A percentile compares a stretch with the other conserved stretches of the same genome.
Conservation (phyloP, 2,329 filamentous ascomycete species). For the Podosphaera xanthii region DNA sequence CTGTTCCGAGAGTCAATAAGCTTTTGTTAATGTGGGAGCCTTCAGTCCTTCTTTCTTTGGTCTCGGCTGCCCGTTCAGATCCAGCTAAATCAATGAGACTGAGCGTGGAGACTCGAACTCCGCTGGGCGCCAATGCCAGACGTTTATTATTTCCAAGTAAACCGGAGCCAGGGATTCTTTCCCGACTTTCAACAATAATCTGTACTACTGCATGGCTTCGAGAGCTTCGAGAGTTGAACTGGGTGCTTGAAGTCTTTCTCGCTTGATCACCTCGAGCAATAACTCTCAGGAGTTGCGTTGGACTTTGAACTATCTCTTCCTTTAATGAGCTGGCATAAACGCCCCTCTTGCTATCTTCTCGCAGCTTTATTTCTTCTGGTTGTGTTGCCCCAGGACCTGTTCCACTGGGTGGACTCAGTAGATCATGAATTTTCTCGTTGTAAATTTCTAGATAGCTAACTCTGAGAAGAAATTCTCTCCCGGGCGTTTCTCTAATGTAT, state of each 20-base stretch:
- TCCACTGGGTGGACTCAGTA: slow-evolving; percentile 46
- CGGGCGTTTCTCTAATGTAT: slow-evolving; percentile 90
- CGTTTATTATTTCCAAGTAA: slow-evolving; percentile 36
- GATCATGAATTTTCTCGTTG: slow-evolving; percentile 90
- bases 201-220: slow-evolving; percentile 96
- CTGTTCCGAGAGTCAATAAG: slow-evolving; percentile 77
- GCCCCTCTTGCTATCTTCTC: slow-evolving; percentile 86
- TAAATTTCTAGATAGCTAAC: slow-evolving; percentile 99
- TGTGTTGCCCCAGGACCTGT: slow-evolving; percentile 28
- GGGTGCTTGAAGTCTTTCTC: slow-evolving; percentile 74
- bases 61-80: slow-evolving; percentile 86
- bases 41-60: slow-evolving; percentile 80
- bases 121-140: slow-evolving; percentile 52
- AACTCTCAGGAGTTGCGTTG: slow-evolving; percentile 79
- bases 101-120: slow-evolving; percentile 82
- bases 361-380: slow-evolving; percentile 89
- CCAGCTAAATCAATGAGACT: slow-evolving; percentile 92
- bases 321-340: slow-evolving; percentile 92
- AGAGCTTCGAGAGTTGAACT: slow-evolving; percentile 91
- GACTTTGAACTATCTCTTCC: slow-evolving; percentile 96
- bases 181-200: slow-evolving; percentile 91
- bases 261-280: slow-evolving; percentile 88
- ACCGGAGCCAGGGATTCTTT: slow-evolving; percentile 39
- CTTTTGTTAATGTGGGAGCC: slow-evolving; percentile 98
- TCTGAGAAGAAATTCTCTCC: slow-evolving; percentile 76